Base-by-base conservation (phyloP, 1,139 yeast species). In the Lipomyces yarrowii region DNA sequence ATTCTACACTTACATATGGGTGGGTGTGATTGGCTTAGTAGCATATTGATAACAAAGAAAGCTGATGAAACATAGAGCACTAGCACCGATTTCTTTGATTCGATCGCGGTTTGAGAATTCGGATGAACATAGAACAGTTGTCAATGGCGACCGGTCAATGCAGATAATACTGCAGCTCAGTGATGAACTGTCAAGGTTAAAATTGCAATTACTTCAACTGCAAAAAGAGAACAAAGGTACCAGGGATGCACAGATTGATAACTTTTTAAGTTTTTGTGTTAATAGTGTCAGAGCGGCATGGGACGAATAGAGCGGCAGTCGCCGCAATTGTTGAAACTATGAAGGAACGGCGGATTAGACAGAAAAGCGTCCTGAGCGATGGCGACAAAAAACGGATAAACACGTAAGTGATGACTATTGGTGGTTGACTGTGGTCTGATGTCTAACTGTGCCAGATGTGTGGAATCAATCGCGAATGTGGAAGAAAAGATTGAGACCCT, bases 401-500 rank as follows among this genome's bases (percentile, higher is more conserved):
- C 13, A n/a, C 37, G 59, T 56, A 21, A 18, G 59, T 56, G 8
- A 3, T 32, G 26, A 37, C n/a, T 7, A 21, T 21, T 30, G n/a
- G 18, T 52, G 55, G 30, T 26, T 3, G 30, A 3, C 3, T 13
- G 11, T 7, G 15, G 32, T 21, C 32, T 21, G 5, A 26, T 30
- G 33, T 52, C n/a, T 15, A 21, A 30, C 7, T 3, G 37, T 21
- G 11, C 21, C 51, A 63, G 66, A 32, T n/a, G 18, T 23, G 46
- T 26, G 23, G 59, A 46, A 21, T 35, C 56, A 26, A n/a, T 58
- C 6, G 21, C 33, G 6, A 51, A 32, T 57, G 32, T 58, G 4
- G 23, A 11, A 21, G 39, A 57, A 48, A 62, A 64, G 53, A 56
- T 64, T 32, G 61, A 59, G 13, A 62, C 62, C 5, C 26, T 64